Evolutionary conservation across 176 grass and related monocot species (phyloP).

Genomic region (Luzula sylvatica): DNA sequence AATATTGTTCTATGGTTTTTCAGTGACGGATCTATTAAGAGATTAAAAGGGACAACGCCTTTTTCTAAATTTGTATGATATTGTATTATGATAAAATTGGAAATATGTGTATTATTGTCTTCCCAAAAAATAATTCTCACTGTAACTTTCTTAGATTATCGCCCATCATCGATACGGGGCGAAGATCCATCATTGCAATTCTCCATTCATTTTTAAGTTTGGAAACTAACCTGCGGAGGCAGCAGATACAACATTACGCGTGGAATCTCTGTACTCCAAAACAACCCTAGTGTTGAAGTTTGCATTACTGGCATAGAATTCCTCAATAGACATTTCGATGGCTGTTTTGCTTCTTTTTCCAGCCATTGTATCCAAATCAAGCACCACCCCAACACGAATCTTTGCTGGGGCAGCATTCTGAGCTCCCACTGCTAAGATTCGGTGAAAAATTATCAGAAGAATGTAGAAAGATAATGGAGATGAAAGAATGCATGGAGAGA

Average conservation of each 20-base stretch:
- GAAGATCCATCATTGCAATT: no score
- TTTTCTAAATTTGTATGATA: no score
- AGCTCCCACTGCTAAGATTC: not conserved
- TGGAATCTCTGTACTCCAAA: constrained; percentile 35
- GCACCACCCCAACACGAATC: constrained; percentile 52
- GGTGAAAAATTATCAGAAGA: not conserved
- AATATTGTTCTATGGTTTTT: no score
- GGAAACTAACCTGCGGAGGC: constrained; percentile 41
- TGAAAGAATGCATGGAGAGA: not conserved
- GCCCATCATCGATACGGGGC: no score
- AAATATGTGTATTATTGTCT: no score
- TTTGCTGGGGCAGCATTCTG: constrained; percentile 3
- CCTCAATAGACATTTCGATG: constrained; percentile 49
- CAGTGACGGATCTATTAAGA: no score
- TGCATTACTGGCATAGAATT: constrained; percentile 39
- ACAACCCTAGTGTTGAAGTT: constrained; percentile 21
- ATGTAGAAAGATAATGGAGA: not conserved
- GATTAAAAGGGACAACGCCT: no score
- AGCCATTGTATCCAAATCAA: not conserved
- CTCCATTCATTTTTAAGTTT: no score
- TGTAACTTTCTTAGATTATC: no score
- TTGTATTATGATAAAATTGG: no score
- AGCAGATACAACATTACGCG: constrained; percentile 19
- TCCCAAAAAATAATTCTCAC: no score
- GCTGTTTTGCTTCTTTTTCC: constrained; percentile 21